These are phyloP conservation scores for Hymenoscyphus linearis DNA, from an alignment of 2,329 filamentous ascomycete species.

Conservation along the genomic window DNA sequence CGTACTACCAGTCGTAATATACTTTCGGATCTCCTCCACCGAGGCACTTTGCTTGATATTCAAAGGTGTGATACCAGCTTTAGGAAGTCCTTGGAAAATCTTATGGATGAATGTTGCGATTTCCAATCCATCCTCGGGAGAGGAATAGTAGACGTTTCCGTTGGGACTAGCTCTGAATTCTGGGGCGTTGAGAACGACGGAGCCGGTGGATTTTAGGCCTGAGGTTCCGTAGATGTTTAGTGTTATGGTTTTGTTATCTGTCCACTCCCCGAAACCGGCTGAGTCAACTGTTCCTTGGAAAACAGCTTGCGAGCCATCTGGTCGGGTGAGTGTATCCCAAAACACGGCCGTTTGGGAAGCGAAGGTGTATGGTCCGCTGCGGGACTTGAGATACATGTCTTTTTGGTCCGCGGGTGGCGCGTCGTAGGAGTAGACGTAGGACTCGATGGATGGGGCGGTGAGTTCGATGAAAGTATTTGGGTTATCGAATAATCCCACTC, in stretches of 20 bases:
- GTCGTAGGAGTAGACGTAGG: conserved; percentile 44
- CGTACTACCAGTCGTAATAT: conserved; percentile 42
- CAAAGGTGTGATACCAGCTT: conserved; percentile 39
- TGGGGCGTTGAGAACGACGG: conserved; percentile 40
- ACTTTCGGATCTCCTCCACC: conserved; percentile 42
- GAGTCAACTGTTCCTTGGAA: conserved; percentile 50
- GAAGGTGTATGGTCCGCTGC: conserved; percentile 48
- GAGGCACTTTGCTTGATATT: conserved; percentile 44
- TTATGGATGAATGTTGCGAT: conserved; percentile 46
- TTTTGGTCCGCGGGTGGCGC: conserved; percentile 38
- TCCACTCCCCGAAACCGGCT: conserved; percentile 39
- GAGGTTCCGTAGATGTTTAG: conserved; percentile 54
- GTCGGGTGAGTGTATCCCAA: conserved; percentile 43
- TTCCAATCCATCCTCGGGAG: conserved; percentile 42
- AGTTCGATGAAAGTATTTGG: conserved; percentile 51
- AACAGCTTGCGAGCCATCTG: conserved; percentile 38
- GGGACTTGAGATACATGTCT: conserved; percentile 41
- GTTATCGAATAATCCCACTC: conserved; percentile 49
- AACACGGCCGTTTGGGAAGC: conserved; percentile 49
- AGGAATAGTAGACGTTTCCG: conserved; percentile 41
- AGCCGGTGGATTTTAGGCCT: conserved; percentile 44
- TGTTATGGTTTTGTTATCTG: conserved; percentile 43
- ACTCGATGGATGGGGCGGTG: conserved; percentile 37
- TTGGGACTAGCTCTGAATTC: conserved; percentile 38
- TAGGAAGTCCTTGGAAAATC: conserved; percentile 43